These are phyloP conservation scores for Blastobotrys persicus DNA, from an alignment of 1,139 yeast species.

Conservation along the genomic window DNA sequence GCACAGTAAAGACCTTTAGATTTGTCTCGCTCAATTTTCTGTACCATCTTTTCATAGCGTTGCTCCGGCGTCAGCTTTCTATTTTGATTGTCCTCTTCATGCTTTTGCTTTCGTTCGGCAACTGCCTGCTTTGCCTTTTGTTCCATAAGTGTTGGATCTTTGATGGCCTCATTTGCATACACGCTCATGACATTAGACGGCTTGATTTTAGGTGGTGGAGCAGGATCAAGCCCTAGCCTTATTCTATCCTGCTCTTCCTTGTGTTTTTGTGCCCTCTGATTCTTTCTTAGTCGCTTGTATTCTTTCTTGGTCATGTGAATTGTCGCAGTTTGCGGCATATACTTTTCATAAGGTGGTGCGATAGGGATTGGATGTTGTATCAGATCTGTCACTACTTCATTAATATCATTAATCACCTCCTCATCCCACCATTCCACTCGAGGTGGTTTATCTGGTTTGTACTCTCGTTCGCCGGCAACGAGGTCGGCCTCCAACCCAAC, in stretches of 20 bases:
- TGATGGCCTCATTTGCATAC: constrained; percentile 78
- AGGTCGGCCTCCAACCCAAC: constrained; percentile 43
- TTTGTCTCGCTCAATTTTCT: constrained; percentile 50
- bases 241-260: constrained; percentile 77
- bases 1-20: constrained; percentile 56
- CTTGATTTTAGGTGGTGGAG: constrained; percentile 88
- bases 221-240: constrained; percentile 75
- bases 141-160: constrained; percentile 88
- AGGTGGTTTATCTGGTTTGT: constrained; percentile 52
- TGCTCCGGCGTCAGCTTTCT: constrained; percentile 64
- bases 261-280: constrained; percentile 60
- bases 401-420: constrained; percentile 41
- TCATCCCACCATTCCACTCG: constrained; percentile 82
- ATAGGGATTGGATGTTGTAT: constrained; percentile 81
- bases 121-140: constrained; percentile 67
- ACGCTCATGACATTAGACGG: constrained; percentile 81
- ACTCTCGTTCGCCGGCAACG: constrained; percentile 51
- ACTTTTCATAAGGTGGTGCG: constrained; percentile 55
- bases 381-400: constrained; percentile 54
- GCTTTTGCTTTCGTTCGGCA: constrained; percentile 58
- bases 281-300: constrained; percentile 67
- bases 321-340: constrained; percentile 43
- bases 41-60: constrained; percentile 44
- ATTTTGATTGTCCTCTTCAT: constrained; percentile 57
- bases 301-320: constrained; percentile 75